A percentile compares a stretch with the other conserved stretches of the same genome.
Conservation (phyloP, 306 rosid genomes). For the Malus sylvestris region DNA sequence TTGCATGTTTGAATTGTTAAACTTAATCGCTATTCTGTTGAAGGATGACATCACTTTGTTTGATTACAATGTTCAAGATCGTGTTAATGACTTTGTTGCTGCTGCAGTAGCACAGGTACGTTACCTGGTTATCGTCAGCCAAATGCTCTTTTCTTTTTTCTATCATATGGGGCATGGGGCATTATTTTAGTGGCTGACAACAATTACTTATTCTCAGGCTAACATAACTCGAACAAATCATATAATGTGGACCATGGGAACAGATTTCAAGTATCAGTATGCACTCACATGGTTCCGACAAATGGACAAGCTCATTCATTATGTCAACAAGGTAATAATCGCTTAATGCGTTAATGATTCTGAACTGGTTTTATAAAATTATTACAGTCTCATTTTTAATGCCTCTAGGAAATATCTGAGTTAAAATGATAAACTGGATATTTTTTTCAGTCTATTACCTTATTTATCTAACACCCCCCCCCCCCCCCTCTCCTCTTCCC, state of each 20-base stretch:
- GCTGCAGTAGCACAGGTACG: constrained; percentile 52
- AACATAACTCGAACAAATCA: constrained; percentile 90
- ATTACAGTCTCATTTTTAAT: neutral
- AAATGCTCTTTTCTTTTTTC: neutral
- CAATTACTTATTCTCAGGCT: constrained; percentile 53
- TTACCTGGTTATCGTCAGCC: neutral
- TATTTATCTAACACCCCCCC: neutral
- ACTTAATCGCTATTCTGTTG: neutral
- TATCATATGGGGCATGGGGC: constrained; percentile 17
- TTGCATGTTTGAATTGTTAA: constrained; percentile 19
- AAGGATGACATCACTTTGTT: constrained; percentile 43
- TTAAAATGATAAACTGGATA: neutral
- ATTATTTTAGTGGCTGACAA: constrained; percentile 19
- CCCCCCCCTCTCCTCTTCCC: neutral
- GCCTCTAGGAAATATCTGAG: neutral
- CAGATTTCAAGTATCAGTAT: constrained; percentile 94
- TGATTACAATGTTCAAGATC: constrained; percentile 49
- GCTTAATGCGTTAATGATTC: neutral
- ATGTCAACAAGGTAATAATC: constrained; percentile 62
- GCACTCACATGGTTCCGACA: constrained; percentile 83
- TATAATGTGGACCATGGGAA: constrained; percentile 99
- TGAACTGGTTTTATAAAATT: constrained; percentile 11
- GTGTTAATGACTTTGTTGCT: constrained; percentile 47
- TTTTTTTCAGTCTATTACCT: neutral
- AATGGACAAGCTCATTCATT: constrained; percentile 91